Base-by-base conservation (phyloP, 106 monocot species). In the Apostasia shenzhenica region DNA sequence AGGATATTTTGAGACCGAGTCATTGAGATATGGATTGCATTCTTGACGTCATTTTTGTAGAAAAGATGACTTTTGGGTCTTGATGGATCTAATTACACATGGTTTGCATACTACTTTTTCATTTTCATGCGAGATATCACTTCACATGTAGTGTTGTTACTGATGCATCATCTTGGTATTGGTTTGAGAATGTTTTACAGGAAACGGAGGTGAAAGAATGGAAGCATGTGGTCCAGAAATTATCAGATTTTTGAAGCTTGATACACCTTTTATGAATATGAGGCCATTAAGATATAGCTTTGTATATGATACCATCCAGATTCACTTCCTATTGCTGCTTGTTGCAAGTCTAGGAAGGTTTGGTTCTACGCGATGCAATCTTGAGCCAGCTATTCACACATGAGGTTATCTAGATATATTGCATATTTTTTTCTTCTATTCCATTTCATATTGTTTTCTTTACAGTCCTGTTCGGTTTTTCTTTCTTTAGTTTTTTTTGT, bases 221-320 rank as follows among this genome's bases (percentile, higher is more conserved):
- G 91, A 91, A 89, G 78, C 91, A 85, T 71, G 82, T 86, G 59
- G 84, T 91, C 58, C 88, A 89, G 91, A 95, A 66, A 80, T 91
- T 50, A 11, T 66, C 48, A 76, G 88, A 64, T 95, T 91, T 79
- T 66, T 91, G 46, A 91, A 84, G 79, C 79, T 61, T 49, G 95
- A 95, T 75, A 72, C 91, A 58, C 59, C 86, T 57, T 88, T 89
- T 62, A 95, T 91, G 84, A 95, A 89, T 67, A 84, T 82, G 83
- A 91, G 91, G 77, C 86, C 95, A 41, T 81, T 95, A 62, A 86
- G 95, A 68, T 95, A 95, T 70, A 91, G 88, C 68, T 91, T 72
- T 81, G 70, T 73, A 56, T 86, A 80, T 76, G 95, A 95, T 72
- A 48, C 3, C 79, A 77, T 59, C 95, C 91, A 45, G 82, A 85